Conservation (phyloP, 148 eudicot species). For the Simmondsia chinensis region DNA sequence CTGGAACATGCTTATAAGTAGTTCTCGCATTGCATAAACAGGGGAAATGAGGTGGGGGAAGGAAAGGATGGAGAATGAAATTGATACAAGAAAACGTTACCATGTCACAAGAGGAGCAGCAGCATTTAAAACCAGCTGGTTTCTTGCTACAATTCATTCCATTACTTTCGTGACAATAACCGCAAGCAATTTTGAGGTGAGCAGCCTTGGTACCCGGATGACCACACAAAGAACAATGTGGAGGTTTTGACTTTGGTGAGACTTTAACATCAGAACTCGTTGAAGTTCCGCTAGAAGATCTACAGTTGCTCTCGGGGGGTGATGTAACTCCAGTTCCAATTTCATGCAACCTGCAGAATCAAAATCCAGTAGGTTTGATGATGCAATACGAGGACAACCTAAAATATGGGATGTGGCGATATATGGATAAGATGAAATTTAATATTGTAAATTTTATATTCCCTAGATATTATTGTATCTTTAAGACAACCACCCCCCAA, state of each 20-base stretch:
- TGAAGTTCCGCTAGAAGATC: slow-evolving; percentile 11
- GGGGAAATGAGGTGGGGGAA: too few relatives aligned
- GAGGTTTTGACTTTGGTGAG: slow-evolving; percentile 25
- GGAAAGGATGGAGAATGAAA: not conserved
- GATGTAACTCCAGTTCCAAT: slow-evolving; percentile 39
- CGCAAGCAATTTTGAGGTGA: slow-evolving; percentile 59
- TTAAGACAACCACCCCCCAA: too few relatives aligned
- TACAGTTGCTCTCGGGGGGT: slow-evolving; percentile 11
- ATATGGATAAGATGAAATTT: too few relatives aligned
- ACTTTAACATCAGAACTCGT: slow-evolving; percentile 23
- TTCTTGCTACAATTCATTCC: slow-evolving; percentile 45
- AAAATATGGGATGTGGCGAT: too few relatives aligned
- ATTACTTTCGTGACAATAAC: slow-evolving; percentile 35
- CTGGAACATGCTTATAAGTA: too few relatives aligned
- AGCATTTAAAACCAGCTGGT: slow-evolving; percentile 59
- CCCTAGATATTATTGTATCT: too few relatives aligned
- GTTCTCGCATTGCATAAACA: too few relatives aligned
- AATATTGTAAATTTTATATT: too few relatives aligned
- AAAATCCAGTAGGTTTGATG: too few relatives aligned
- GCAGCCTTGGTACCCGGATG: slow-evolving; percentile 85
- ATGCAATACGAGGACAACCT: too few relatives aligned
- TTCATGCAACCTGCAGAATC: slow-evolving; percentile 73
- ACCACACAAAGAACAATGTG: slow-evolving; percentile 92
- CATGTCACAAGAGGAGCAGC: slow-evolving; percentile 56
- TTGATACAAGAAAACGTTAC: slow-evolving; percentile 21